Percentiles rank a stretch among this genome's conserved stretches.
Evolutionary conservation across 2,329 filamentous ascomycete genomes (phyloP).

Genomic region (Sporothrix dimorphospora): DNA sequence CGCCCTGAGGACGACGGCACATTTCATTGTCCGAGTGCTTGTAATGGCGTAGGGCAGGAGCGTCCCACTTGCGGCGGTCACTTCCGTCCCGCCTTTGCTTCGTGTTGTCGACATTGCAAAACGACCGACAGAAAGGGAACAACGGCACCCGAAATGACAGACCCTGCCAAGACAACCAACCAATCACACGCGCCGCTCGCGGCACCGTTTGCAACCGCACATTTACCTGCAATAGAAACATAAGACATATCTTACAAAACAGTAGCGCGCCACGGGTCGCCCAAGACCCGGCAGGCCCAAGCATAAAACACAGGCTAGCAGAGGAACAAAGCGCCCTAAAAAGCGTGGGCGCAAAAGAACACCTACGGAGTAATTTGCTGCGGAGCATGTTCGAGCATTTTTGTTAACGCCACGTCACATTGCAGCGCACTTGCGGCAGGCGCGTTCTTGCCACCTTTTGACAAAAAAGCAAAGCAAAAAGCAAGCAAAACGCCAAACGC

Average conservation of each 20-base stretch:
- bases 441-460: constrained; percentile 1
- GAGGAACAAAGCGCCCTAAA: neutral
- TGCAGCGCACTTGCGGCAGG: neutral
- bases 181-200: neutral
- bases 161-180: neutral
- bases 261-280: neutral
- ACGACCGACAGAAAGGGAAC: neutral
- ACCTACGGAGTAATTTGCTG: constrained; percentile 4
- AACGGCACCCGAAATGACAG: too few species aligned
- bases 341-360: neutral
- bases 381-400: neutral
- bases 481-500: neutral
- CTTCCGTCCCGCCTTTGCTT: neutral
- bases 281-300: neutral
- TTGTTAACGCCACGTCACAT: constrained; percentile 9
- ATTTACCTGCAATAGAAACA: too few species aligned
- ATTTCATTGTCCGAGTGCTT: neutral
- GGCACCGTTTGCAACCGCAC: neutral
- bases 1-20: neutral
- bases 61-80: neutral
- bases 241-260: too few species aligned
- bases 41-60: neutral
- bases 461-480: neutral
- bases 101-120: neutral
- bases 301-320: neutral